Conservation (phyloP, 257 asterid species). For the Primulina tabacum region DNA sequence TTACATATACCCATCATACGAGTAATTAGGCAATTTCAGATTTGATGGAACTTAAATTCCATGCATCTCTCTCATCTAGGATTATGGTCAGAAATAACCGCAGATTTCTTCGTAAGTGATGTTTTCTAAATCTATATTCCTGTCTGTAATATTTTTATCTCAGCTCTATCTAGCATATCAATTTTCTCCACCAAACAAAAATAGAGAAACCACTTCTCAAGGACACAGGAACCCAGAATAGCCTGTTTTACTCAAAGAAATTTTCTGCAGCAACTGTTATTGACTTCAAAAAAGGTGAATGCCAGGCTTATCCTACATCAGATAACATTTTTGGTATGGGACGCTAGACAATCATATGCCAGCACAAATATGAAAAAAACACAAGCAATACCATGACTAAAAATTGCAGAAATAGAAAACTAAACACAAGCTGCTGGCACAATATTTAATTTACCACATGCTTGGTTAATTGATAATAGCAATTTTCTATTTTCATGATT, state of each 20-base stretch:
- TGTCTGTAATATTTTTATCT: too few relatives aligned
- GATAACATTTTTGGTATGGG: background rate
- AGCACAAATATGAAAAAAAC: constrained; percentile 5
- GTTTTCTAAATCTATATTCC: background rate
- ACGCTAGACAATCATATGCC: background rate
- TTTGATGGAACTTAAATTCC: too few relatives aligned
- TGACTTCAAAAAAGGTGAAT: background rate
- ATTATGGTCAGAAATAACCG: too few relatives aligned
- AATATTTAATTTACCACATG: background rate
- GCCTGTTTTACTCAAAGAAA: background rate
- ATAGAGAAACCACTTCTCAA: background rate
- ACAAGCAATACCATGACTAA: constrained; percentile 7
- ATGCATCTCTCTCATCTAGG: too few relatives aligned
- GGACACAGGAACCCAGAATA: background rate
- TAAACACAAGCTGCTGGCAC: background rate
- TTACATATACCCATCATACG: too few relatives aligned
- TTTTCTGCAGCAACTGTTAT: background rate
- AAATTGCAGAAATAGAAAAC: background rate
- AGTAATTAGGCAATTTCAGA: too few relatives aligned
- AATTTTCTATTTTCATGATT: background rate
- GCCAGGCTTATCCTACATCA: background rate
- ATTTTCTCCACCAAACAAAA: background rate
- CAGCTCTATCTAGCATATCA: background rate
- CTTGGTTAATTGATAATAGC: background rate
- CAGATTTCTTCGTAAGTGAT: background rate